Conservation (phyloP, 148 eudicot genomes). For the Fallopia convolvulus region DNA sequence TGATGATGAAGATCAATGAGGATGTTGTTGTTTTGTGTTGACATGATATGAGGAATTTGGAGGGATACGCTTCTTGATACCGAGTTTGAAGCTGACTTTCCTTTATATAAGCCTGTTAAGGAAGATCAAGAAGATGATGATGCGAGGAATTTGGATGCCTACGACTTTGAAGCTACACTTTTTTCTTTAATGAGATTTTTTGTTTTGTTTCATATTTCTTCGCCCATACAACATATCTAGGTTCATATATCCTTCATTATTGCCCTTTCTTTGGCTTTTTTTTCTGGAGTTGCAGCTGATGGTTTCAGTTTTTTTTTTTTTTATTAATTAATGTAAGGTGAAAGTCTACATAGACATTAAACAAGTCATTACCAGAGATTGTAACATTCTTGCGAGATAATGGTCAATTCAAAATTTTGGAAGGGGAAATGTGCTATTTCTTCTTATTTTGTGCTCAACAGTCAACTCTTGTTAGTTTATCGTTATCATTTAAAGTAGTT, state of each 20-base stretch:
- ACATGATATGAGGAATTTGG: background rate
- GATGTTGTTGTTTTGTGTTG: background rate
- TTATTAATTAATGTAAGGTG: background rate
- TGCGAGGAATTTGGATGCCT: background rate
- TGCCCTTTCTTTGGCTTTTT: background rate
- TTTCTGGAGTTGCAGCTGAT: background rate
- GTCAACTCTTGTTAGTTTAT: background rate
- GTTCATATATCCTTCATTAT: background rate
- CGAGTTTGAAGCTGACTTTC: background rate
- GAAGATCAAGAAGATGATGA: slow-evolving; percentile 23
- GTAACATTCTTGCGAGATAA: background rate
- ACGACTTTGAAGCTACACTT: background rate
- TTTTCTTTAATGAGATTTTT: background rate
- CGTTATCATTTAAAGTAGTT: background rate
- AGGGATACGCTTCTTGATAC: background rate
- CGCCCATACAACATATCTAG: background rate
- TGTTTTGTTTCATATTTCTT: background rate
- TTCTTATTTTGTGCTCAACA: background rate
- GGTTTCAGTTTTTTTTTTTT: background rate
- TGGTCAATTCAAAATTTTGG: background rate
- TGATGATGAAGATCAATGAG: slow-evolving; percentile 36
- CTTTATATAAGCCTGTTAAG: slow-evolving; percentile 36
- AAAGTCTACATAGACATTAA: background rate
- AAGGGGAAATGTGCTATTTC: background rate
- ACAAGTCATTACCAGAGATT: background rate